Evolutionary conservation across 495 filamentous ascomycete genomes (phyloP), one percentile per base, ranked within the genome.

Genomic region (Neurospora sp.): DNA sequence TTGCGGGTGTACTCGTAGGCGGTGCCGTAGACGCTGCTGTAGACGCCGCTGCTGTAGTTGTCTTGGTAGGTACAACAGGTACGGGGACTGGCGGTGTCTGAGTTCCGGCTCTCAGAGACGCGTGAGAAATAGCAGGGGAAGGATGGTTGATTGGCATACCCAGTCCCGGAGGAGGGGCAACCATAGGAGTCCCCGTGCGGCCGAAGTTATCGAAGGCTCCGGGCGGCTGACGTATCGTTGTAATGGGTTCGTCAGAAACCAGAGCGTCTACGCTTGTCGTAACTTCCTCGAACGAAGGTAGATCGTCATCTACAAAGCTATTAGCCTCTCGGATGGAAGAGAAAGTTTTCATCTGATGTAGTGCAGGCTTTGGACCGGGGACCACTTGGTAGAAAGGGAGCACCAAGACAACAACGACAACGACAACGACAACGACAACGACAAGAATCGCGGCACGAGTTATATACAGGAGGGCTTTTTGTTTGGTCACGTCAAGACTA

Each of bases 111-210:
- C 60, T 74, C 11, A 78, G 18, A 27, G 80, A 80, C 7, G 78
- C 71, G 66, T 78, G 76, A 1, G 78, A 78, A 7, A 76, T 69
- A 10, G 76, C 75, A 0, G 85, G 83, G 0, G 84, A 80, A 37
- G 88, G 83, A 73, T 91, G 89, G 4, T 83, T 80, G 71, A 87
- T 87, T 5, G 87, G 86, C 14, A 90, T 79, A 16, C 87, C 87
- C 60, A 93, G 87, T 0, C 91, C 92, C 35, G 92, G 91, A 41
- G 91, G 91, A 66, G 54, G 54, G 27, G 54, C 54, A 11, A 91
- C 82, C 2, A 85, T 86, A 4, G 90, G 90, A 11, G 88, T 90
- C 4, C 86, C 86, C 41, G 85, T 80, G 37, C 85, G 84, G 20
- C 85, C 85, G 42, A 82, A 84, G n/a, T 70, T 81, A 42, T 85